Base-by-base conservation (phyloP, 495 filamentous ascomycete species). In the Stereocaulon alpinum region DNA sequence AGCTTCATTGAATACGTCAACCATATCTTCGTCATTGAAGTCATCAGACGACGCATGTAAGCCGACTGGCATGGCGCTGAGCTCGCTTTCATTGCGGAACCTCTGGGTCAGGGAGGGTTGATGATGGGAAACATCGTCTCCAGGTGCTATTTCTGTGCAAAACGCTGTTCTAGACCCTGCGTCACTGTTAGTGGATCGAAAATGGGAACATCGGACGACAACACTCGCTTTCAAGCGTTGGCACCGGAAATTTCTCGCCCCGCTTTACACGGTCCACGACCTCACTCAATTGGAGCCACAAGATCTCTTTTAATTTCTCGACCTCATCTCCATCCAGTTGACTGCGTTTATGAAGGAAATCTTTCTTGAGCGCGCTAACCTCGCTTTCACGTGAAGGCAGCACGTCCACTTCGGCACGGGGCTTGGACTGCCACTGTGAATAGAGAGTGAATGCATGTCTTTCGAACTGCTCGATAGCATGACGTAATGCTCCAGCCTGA, bases 391-490 rank as follows among this genome's bases (percentile, higher is more conserved):
- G 34, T 2, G 55, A 48, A 12, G 64, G 66, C 17, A 68, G 17
- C 6, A 66, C 49, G 47, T 66, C 61, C 5, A 10, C 10, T 12
- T 68, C 66, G 20, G 40, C 66, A 18, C 44, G 34, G 3, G 66
- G 58, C 41, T 68, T 68, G 44, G 53, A 60, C 6, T 60, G 45
- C 66, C 66, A 68, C 9, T 61, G 14, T 5, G 63, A 50, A 24
- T 37, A 24, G 20, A 65, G 44, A 4, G 45, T 56, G 7, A 3
- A n/a, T 4, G 66, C 66, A 44, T 62, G 40, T 22, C 32, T 18
- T 48, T 66, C 63, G 42, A 68, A 68, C 9, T 61, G 22, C 2
- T 30, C 14, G 9, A 68, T 27, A 0, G 61, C 66, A 42, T 61
- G 44, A 15, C 40, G 24, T 22, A 61, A 50, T 10, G 63, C 61